Conservation (phyloP, 306 rosid species). For the Quillaja saponaria region DNA sequence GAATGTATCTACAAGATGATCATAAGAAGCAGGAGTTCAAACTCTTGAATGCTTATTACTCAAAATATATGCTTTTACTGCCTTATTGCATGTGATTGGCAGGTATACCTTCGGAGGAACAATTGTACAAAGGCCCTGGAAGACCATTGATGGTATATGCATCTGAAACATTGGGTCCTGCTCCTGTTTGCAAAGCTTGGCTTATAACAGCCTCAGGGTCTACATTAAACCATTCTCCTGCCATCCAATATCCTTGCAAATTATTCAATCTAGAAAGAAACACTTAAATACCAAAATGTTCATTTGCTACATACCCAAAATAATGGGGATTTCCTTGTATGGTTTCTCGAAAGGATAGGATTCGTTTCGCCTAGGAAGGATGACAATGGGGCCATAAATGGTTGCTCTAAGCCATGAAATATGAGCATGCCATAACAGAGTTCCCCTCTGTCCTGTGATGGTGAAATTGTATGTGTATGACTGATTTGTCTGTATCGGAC, state of each 20-base stretch:
- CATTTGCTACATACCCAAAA: conserved; percentile 51
- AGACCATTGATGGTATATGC: conserved; percentile 82
- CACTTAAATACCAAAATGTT: neutral
- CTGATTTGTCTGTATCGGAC: conserved; percentile 73
- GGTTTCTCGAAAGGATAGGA: conserved; percentile 77
- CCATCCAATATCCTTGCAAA: conserved; percentile 16
- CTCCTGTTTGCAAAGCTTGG: conserved; percentile 81
- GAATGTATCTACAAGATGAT: conserved; percentile 54
- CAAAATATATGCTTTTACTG: conserved; percentile 24
- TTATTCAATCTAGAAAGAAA: neutral
- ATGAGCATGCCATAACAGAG: conserved; percentile 85
- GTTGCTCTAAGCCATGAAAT: conserved; percentile 77
- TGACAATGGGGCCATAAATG: conserved; percentile 71
- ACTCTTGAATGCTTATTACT: neutral
- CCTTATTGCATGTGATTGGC: neutral
- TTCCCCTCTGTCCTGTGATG: conserved; percentile 73
- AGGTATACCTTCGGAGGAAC: conserved; percentile 62
- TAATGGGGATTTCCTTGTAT: conserved; percentile 60
- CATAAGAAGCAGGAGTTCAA: neutral
- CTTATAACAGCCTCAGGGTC: conserved; percentile 73
- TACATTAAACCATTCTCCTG: conserved; percentile 91
- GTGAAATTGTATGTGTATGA: conserved; percentile 72
- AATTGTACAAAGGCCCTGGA: conserved; percentile 75
- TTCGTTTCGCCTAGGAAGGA: conserved; percentile 64
- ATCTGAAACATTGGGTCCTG: conserved; percentile 84